A percentile compares a stretch with the other conserved stretches of the same genome.
Conservation (phyloP, 768 basidiomycete genomes). For the Tubosaeta sp. region DNA sequence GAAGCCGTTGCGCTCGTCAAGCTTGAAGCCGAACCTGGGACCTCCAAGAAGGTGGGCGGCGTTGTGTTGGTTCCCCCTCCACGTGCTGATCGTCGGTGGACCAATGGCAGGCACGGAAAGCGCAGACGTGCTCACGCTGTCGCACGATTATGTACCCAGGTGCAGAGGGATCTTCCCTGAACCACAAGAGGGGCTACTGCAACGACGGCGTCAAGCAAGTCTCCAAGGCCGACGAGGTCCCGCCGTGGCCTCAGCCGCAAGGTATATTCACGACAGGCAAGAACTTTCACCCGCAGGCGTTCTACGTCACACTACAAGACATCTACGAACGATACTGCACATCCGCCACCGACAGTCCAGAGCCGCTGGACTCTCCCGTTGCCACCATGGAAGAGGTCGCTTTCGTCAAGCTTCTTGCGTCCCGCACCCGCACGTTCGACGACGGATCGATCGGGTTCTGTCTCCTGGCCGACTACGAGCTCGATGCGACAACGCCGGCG, state of each 20-base stretch:
- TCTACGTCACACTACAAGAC: not conserved
- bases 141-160: constrained; percentile 5
- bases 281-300: not conserved
- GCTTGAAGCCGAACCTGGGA: not conserved
- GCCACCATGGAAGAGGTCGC: not conserved
- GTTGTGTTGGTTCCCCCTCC: not conserved
- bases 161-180: not conserved
- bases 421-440: not conserved
- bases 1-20: not conserved
- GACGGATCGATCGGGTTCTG: not conserved
- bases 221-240: not conserved
- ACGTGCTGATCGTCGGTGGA: too few species aligned
- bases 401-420: not conserved
- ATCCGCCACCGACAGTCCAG: not conserved
- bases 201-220: not conserved
- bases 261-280: not conserved
- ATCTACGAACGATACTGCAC: not conserved
- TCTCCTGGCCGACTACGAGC: not conserved
- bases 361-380: not conserved
- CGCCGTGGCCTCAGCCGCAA: not conserved
- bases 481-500: not conserved
- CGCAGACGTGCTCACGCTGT: not conserved
- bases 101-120: not conserved
- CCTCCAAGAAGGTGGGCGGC: not conserved
- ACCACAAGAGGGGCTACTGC: not conserved